Percentiles rank a stretch among this genome's conserved stretches.
Conservation (phyloP, 352 stramenopile genomes). For the Globisporangium splendens region DNA sequence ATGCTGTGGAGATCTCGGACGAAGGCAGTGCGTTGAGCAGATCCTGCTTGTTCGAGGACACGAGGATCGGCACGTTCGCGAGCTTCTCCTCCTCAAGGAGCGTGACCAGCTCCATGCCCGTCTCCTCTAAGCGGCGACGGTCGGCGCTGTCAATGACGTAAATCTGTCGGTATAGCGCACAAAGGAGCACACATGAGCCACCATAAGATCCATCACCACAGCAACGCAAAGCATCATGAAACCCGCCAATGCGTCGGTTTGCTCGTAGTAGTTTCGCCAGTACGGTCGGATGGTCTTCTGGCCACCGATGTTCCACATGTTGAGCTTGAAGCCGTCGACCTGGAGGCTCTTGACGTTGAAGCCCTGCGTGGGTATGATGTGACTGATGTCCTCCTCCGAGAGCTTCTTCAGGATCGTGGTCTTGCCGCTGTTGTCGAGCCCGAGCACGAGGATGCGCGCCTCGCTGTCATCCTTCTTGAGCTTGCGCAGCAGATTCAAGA, state of each 20-base stretch:
- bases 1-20: slow-evolving; percentile 87
- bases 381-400: slow-evolving; percentile 92
- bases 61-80: slow-evolving; percentile 88
- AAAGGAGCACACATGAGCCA: too few species aligned
- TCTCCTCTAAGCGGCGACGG: slow-evolving; percentile 90
- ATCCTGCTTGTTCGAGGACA: slow-evolving; percentile 97
- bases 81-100: slow-evolving; percentile 95
- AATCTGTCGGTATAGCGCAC: slow-evolving; percentile 60
- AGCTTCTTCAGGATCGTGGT: slow-evolving; percentile 97
- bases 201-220: too few species aligned
- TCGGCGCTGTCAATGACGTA: slow-evolving; percentile 96
- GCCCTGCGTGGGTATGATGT: slow-evolving; percentile 93
- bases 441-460: slow-evolving; percentile 92
- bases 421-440: slow-evolving; percentile 95
- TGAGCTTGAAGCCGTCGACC: slow-evolving; percentile 95
- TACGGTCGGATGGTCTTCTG: slow-evolving; percentile 99
- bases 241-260: slow-evolving; percentile 90
- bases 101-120: slow-evolving; percentile 89
- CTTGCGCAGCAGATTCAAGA: slow-evolving; percentile 93
- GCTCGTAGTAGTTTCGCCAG: slow-evolving; percentile 99
- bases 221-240: too few species aligned
- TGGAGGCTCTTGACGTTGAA: slow-evolving; percentile 97
- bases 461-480: slow-evolving; percentile 95
- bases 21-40: slow-evolving; percentile 89
- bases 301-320: slow-evolving; percentile 98